Conservation (phyloP, 768 basidiomycete genomes). For the Candolleomyces efflorescens region DNA sequence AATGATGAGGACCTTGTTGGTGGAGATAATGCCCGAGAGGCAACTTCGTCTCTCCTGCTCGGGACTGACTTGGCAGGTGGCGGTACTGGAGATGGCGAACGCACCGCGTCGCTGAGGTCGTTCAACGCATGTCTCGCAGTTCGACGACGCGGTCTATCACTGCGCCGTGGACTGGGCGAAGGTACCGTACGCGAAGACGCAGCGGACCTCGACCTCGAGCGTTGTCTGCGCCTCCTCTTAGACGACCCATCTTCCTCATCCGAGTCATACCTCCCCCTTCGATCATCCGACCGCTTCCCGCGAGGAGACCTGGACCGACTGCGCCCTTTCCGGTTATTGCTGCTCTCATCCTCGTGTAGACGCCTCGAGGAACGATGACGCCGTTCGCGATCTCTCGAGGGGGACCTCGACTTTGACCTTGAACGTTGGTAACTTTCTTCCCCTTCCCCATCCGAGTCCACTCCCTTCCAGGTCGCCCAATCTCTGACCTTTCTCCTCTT, state of each 20-base stretch:
- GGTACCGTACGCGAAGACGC: constrained; percentile 5
- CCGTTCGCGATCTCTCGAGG: constrained; percentile 13
- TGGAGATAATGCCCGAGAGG: neutral
- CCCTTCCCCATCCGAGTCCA: constrained; percentile 28
- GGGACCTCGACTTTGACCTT: constrained; percentile 8
- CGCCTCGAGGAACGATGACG: constrained; percentile 14
- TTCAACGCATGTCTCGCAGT: constrained; percentile 27
- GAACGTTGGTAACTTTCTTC: constrained; percentile 18
- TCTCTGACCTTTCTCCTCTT: constrained; percentile 42
- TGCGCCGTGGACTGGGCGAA: constrained; percentile 5
- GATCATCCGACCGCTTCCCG: constrained; percentile 4
- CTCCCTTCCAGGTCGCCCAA: constrained; percentile 48
- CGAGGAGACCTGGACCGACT: constrained; percentile 13
- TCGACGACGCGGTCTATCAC: constrained; percentile 18
- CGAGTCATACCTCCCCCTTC: constrained; percentile 2
- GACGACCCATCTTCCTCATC: constrained; percentile 1
- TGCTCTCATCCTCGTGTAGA: constrained; percentile 14
- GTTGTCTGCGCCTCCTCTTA: constrained; percentile 14
- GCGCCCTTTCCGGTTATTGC: constrained; percentile 23
- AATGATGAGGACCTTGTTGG: neutral
- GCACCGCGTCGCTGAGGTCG: constrained; percentile 24
- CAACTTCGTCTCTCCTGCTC: neutral
- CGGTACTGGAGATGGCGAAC: constrained; percentile 15
- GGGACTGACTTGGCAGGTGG: constrained; percentile 9
- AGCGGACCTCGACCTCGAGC: constrained; percentile 10